These are phyloP conservation scores for Alternaria sp. DNA, from an alignment of 2,329 filamentous ascomycete genomes.

Conservation along the genomic window DNA sequence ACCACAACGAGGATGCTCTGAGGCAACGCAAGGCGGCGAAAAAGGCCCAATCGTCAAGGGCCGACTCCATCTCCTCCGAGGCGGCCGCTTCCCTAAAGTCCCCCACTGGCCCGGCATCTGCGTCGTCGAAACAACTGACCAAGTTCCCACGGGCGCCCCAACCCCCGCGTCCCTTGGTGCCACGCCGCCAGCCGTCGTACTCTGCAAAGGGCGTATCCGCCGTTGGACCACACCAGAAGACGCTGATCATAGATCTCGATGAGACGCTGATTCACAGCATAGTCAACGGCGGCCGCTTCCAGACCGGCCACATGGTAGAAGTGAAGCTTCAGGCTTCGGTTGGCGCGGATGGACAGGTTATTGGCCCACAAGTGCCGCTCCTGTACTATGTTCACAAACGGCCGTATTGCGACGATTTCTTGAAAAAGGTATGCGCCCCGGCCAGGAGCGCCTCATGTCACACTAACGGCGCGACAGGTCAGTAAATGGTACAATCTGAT, in stretches of 20 bases:
- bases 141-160: conserved; percentile 90
- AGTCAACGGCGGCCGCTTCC: conserved; percentile 95
- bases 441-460: conserved; percentile 4
- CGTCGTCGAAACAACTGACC: conserved; percentile 69
- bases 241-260: conserved; percentile 91
- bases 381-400: conserved; percentile 99
- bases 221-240: conserved; percentile 72
- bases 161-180: conserved; percentile 88
- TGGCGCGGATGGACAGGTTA: conserved; percentile 70
- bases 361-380: conserved; percentile 92
- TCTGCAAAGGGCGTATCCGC: conserved; percentile 54
- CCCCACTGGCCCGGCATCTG: conserved; percentile 78
- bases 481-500: conserved; percentile 99
- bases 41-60: conserved; percentile 59
- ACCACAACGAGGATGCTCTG: conserved; percentile 80
- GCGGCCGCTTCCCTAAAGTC: conserved; percentile 82
- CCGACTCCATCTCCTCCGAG: conserved; percentile 50
- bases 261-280: conserved; percentile 98
- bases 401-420: conserved; percentile 94
- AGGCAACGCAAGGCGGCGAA: conserved; percentile 76
- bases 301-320: conserved; percentile 98
- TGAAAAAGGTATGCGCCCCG: conserved; percentile 71
- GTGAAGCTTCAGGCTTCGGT: conserved; percentile 83
- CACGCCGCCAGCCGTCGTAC: conserved; percentile 88
- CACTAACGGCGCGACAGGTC: conserved; percentile 61